Evolutionary conservation across 352 stramenopile genomes (phyloP), one percentile per base, ranked within the genome.

Genomic region (Pythium diclinum): DNA sequence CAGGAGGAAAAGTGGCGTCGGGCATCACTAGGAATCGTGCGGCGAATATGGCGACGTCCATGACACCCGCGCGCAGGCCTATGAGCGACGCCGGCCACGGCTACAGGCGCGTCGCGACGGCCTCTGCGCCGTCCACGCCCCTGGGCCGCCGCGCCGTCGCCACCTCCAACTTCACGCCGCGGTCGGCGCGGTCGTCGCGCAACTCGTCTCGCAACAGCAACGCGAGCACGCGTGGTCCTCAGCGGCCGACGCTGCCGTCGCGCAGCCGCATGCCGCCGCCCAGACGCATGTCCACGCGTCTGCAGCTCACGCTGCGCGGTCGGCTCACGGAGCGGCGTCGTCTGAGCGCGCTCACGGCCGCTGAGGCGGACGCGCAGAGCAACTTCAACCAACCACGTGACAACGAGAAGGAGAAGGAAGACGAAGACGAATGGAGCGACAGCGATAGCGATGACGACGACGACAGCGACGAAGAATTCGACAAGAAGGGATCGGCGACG

Each of bases 241-340:
- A 7, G 44, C 40, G 17, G 0, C 44, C 36, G 34, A 46, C 8
- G 49, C 51, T 10, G 17, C 19, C 38, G 36, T 34, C 36, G 36
- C 53, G 21, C 9, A 23, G 62, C 55, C 44, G 36, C 25, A 28
- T 56, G 47, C 36, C 63, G 36, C 63, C 63, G 38, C 63, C 63
- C 2, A 33, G 63, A 4, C 63, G 63, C 36, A 69, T 69, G 63
- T 69, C 63, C 17, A 69, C 63, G 55, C 63, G 63, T 8, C 63
- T 69, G 33, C 63, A 69, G 49, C 36, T 69, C 56, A 69, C 63
- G 51, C 63, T 69, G 56, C 55, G 63, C 19, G 63, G 63, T 17
- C 63, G 38, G 25, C 62, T 63, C 16, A 55, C 44, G 36, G 60
- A 46, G 54, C 54, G 62, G 3, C 62, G 62, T 10, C 55, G 33